Evolutionary conservation across 805 yeast genomes (phyloP).

Genomic region (Candida wancherniae): DNA sequence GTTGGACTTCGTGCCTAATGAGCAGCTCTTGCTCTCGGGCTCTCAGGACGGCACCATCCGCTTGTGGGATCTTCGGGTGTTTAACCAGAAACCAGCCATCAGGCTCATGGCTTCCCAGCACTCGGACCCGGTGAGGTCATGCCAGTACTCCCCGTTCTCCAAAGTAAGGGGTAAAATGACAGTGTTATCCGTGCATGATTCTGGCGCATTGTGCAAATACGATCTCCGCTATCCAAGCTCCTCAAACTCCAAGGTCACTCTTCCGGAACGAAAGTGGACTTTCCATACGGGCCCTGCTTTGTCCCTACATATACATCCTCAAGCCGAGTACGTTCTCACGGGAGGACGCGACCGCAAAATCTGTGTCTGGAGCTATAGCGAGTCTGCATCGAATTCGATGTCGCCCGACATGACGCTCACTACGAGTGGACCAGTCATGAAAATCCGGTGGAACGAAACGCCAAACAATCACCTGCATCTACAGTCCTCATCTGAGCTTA

Average conservation of each 20-base stretch:
- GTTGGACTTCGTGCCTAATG: slow-evolving; percentile 30
- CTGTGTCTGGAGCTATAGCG: slow-evolving; percentile 63
- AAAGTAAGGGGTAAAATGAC: slow-evolving; percentile 34
- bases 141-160: slow-evolving; percentile 50
- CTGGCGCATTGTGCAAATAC: slow-evolving; percentile 82
- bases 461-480: slow-evolving; percentile 22
- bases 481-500: slow-evolving; percentile 4
- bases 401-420: slow-evolving; percentile 67
- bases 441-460: slow-evolving; percentile 57
- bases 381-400: slow-evolving; percentile 17
- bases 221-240: slow-evolving; percentile 53
- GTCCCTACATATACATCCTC: slow-evolving; percentile 85
- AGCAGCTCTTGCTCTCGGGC: slow-evolving; percentile 42
- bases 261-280: slow-evolving; percentile 70
- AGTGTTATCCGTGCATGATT: slow-evolving; percentile 79
- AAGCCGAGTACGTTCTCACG: slow-evolving; percentile 71
- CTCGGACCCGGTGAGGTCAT: slow-evolving; percentile 64
- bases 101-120: slow-evolving; percentile 49
- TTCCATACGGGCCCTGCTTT: slow-evolving; percentile 93
- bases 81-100: slow-evolving; percentile 41
- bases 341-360: slow-evolving; percentile 90
- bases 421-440: slow-evolving; percentile 75
- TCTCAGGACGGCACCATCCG: slow-evolving; percentile 78
- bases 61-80: slow-evolving; percentile 64
- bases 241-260: slow-evolving; percentile 19